A percentile compares a stretch with the other conserved stretches of the same genome.
phyloP scores from a whole-genome alignment of 108 stramenopile genomes.

The Stephanodiscus minutulus region DNA sequence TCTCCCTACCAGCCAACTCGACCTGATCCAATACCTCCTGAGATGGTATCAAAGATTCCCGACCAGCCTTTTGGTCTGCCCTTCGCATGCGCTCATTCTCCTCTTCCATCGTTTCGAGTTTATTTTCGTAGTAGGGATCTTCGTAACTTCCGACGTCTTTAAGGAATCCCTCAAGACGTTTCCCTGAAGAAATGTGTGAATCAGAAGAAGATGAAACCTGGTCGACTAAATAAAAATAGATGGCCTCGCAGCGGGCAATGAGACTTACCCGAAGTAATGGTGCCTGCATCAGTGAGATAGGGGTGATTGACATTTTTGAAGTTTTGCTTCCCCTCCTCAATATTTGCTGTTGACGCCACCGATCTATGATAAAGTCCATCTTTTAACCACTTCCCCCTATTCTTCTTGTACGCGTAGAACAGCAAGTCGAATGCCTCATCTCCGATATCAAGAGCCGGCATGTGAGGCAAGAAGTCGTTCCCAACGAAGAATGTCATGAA shows the following conservation, averaged over 20 bases:
- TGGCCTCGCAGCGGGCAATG: too few species aligned
- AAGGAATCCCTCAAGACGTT: conserved; percentile 73
- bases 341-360: not conserved
- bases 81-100: conserved; percentile 61
- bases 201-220: conserved; percentile 40
- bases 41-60: conserved; percentile 62
- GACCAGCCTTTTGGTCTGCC: conserved; percentile 58
- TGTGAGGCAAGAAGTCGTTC: conserved; percentile 97
- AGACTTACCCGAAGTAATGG: conserved; percentile 21
- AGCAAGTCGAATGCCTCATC: conserved; percentile 95
- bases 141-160: conserved; percentile 74
- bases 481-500: conserved; percentile 98
- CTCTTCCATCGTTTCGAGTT: conserved; percentile 44
- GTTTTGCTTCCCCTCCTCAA: not conserved
- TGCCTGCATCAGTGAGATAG: conserved; percentile 92
- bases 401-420: conserved; percentile 90
- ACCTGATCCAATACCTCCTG: conserved; percentile 67
- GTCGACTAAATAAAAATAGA: too few species aligned
- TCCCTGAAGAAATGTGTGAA: conserved; percentile 61
- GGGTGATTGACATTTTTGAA: conserved; percentile 46
- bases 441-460: conserved; percentile 95
- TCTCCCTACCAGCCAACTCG: conserved; percentile 23
- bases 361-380: conserved; percentile 63
- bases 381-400: conserved; percentile 69
- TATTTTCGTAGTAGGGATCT: conserved; percentile 76